Evolutionary conservation across 2,329 filamentous ascomycete genomes (phyloP).

Genomic region (Plectosphaerella plurivora): DNA sequence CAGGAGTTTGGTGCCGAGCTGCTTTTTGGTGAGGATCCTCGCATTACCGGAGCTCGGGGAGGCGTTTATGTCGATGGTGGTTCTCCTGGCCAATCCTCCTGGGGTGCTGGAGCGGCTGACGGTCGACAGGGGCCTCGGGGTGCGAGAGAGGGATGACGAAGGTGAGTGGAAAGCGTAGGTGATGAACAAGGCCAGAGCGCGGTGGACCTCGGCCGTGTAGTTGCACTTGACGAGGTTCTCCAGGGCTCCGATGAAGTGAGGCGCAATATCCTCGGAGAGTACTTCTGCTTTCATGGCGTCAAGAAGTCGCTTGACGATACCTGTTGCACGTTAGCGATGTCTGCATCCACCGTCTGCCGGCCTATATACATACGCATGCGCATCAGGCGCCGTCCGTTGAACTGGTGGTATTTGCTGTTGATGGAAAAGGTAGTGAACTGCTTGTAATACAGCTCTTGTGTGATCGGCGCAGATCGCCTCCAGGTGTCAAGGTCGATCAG

Average conservation of each 20-base stretch:
- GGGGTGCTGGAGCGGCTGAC: conserved; percentile 36
- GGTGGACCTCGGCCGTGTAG: conserved; percentile 77
- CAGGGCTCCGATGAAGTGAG: conserved; percentile 74
- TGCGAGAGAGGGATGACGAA: conserved; percentile 42
- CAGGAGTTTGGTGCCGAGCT: conserved; percentile 71
- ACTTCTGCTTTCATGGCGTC: conserved; percentile 86
- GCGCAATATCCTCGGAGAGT: conserved; percentile 66
- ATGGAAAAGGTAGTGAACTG: conserved; percentile 86
- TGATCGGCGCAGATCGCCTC: conserved; percentile 71
- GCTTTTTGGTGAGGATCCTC: conserved; percentile 54
- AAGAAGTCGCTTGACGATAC: conserved; percentile 83
- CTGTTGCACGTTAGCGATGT: conserved; percentile 35
- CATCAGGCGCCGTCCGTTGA: conserved; percentile 81
- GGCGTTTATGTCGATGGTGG: conserved; percentile 26
- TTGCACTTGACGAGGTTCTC: conserved; percentile 75
- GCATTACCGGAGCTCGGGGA: conserved; percentile 22
- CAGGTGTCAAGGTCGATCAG: conserved; percentile 92
- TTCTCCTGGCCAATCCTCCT: conserved; percentile 26
- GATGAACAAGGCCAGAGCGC: conserved; percentile 84
- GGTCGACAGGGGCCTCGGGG: conserved; percentile 39
- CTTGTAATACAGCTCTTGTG: conserved; percentile 86
- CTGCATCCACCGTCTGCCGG: too few relatives aligned
- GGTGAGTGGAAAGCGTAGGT: conserved; percentile 79
- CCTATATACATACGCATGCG: conserved; percentile 70
- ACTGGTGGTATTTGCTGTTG: conserved; percentile 87